These are phyloP conservation scores for Fusarium guadeloupense DNA, from an alignment of 2,329 filamentous ascomycete genomes.

Conservation along the genomic window DNA sequence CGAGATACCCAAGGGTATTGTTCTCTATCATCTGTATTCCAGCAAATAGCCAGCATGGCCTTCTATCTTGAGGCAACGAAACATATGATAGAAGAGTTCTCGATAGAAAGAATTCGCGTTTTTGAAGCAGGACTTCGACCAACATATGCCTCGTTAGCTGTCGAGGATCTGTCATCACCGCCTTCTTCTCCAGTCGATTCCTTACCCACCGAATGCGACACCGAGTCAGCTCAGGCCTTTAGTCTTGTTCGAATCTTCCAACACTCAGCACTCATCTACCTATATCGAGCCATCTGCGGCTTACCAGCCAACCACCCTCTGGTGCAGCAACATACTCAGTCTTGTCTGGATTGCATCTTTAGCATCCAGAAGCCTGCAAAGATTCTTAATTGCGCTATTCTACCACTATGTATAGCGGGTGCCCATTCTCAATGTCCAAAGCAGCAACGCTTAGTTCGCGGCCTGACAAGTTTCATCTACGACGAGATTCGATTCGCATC, in stretches of 20 bases:
- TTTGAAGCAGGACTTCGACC: constrained; percentile 44
- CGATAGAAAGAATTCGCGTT: constrained; percentile 41
- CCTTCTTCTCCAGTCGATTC: neutral
- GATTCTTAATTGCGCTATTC: constrained; percentile 51
- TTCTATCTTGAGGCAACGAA: constrained; percentile 41
- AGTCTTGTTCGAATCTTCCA: constrained; percentile 53
- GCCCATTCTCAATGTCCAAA: constrained; percentile 46
- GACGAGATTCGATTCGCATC: constrained; percentile 48
- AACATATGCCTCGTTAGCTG: constrained; percentile 39
- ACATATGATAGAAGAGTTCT: constrained; percentile 36
- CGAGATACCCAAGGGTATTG: constrained; percentile 48
- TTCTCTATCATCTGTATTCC: constrained; percentile 48
- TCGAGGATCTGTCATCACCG: constrained; percentile 34
- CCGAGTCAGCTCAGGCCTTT: constrained; percentile 48
- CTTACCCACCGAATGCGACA: constrained; percentile 23
- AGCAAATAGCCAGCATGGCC: constrained; percentile 45
- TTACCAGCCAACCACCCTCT: constrained; percentile 50
- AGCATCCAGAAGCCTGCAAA: constrained; percentile 50
- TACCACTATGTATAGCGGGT: constrained; percentile 51
- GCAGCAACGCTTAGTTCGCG: constrained; percentile 41
- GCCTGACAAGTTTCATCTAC: constrained; percentile 38
- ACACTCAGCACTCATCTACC: constrained; percentile 53
- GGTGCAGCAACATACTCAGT: constrained; percentile 52
- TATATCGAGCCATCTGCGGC: constrained; percentile 54
- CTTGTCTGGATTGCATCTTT: constrained; percentile 50